These are phyloP conservation scores for Lactarius tabidus DNA, from an alignment of 768 basidiomycete genomes.

Conservation along the genomic window DNA sequence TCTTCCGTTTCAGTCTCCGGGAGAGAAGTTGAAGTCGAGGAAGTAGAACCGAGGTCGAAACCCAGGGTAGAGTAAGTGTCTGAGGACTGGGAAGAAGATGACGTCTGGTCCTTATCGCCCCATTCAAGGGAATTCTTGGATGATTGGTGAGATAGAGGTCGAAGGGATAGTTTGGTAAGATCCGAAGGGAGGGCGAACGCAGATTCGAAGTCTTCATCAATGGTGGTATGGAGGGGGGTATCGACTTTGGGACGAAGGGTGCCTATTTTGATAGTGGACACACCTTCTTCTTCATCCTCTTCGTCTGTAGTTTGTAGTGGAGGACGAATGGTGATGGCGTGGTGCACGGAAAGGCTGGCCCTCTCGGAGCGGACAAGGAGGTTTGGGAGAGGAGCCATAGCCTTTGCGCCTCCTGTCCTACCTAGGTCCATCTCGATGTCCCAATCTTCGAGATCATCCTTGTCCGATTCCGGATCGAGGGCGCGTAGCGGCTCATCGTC, in stretches of 20 bases:
- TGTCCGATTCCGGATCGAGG: constrained; percentile 55
- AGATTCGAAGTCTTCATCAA: constrained; percentile 78
- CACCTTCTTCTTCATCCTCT: constrained; percentile 75
- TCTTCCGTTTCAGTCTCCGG: constrained; percentile 69
- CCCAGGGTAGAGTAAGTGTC: constrained; percentile 80
- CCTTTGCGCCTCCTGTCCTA: constrained; percentile 50
- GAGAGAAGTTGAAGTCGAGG: constrained; percentile 66
- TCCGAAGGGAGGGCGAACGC: constrained; percentile 78
- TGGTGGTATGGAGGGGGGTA: constrained; percentile 29
- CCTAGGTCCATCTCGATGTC: constrained; percentile 72
- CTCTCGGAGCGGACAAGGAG: constrained; percentile 40
- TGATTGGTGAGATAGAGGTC: constrained; percentile 70
- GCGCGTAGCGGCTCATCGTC: constrained; percentile 67
- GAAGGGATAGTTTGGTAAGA: constrained; percentile 77
- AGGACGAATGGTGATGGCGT: constrained; percentile 62
- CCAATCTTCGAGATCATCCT: constrained; percentile 74
- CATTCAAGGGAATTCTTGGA: constrained; percentile 85
- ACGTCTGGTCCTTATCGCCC: constrained; percentile 79
- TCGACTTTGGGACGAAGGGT: constrained; percentile 36
- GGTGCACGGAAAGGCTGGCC: constrained; percentile 35
- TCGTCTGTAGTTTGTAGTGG: constrained; percentile 54
- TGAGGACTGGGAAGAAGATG: constrained; percentile 76
- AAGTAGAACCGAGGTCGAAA: constrained; percentile 65
- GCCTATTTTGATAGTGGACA: constrained; percentile 77
- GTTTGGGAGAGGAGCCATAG: constrained; percentile 37